Evolutionary conservation across 208 protist species (phyloP).

Genomic region (Endotrypanum monterogeii): DNA sequence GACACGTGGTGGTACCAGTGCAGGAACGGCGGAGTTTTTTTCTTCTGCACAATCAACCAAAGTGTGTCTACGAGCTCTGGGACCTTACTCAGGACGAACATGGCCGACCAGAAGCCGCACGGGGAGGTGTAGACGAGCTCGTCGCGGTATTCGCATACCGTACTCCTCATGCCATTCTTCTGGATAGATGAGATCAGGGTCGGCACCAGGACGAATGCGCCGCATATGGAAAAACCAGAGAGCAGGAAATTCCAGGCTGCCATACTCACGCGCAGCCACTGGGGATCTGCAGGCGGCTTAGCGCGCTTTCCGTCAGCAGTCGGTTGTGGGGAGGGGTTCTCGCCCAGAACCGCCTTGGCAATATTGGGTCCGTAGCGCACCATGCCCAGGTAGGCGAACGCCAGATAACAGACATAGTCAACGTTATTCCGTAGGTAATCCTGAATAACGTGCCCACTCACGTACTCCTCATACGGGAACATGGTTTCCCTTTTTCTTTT

Average conservation of each 20-base stretch:
- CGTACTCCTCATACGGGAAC: conserved; percentile 44
- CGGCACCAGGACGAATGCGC: conserved; percentile 65
- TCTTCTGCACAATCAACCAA: conserved; percentile 81
- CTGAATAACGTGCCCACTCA: conserved; percentile 32
- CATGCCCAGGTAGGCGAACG: conserved; percentile 49
- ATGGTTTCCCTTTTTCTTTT: conserved; percentile 23
- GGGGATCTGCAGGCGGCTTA: conserved; percentile 33
- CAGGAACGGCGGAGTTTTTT: conserved; percentile 80
- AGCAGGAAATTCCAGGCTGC: conserved; percentile 90
- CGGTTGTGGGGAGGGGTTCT: conserved; percentile 31
- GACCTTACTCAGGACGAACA: conserved; percentile 86
- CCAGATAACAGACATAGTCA: conserved; percentile 43
- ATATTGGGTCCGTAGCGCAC: conserved; percentile 51
- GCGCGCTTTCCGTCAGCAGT: conserved; percentile 28
- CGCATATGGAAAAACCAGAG: conserved; percentile 75
- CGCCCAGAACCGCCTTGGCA: conserved; percentile 44
- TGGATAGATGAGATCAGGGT: conserved; percentile 31
- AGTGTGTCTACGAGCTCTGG: conserved; percentile 87
- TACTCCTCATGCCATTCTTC: conserved; percentile 45
- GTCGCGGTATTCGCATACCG: conserved; percentile 55
- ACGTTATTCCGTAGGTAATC: conserved; percentile 42
- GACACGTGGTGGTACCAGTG: conserved; percentile 96
- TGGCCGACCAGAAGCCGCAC: conserved; percentile 58
- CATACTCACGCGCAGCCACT: conserved; percentile 62
- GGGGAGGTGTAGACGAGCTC: conserved; percentile 51